Conservation (phyloP, 2,329 filamentous ascomycete genomes). For the Epicoccum sorghinum region DNA sequence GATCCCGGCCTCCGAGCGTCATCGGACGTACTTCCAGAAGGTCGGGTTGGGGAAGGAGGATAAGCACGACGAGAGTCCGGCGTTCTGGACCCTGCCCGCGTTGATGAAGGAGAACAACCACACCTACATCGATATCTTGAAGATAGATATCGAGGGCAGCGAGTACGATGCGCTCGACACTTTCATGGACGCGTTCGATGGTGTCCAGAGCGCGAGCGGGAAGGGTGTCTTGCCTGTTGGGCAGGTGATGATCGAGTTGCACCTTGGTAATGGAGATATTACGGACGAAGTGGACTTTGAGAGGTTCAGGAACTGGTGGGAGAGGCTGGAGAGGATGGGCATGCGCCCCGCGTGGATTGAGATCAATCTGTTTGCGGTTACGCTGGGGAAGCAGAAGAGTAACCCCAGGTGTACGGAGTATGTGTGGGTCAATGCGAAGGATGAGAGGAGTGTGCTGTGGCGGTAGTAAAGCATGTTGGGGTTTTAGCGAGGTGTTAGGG, state of each 20-base stretch:
- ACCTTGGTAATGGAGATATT: slow-evolving; percentile 31
- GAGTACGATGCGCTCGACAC: slow-evolving; percentile 41
- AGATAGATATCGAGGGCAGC: slow-evolving; percentile 43
- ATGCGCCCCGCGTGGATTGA: slow-evolving; percentile 45
- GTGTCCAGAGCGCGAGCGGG: slow-evolving; percentile 23
- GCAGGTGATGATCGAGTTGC: slow-evolving; percentile 44
- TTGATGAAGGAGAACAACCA: slow-evolving; percentile 43
- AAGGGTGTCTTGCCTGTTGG: slow-evolving; percentile 37
- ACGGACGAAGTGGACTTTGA: slow-evolving; percentile 32
- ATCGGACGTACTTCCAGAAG: slow-evolving; percentile 40
- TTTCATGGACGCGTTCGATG: slow-evolving; percentile 39
- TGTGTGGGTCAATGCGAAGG: slow-evolving; percentile 43
- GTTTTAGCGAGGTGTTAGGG: background rate
- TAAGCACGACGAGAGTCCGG: slow-evolving; percentile 23
- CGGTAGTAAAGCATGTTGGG: slow-evolving; percentile 3
- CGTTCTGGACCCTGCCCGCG: slow-evolving; percentile 37
- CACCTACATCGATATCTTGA: slow-evolving; percentile 43
- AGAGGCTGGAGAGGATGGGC: slow-evolving; percentile 41
- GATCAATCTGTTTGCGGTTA: slow-evolving; percentile 42
- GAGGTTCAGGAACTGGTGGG: slow-evolving; percentile 41
- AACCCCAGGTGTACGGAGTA: slow-evolving; percentile 43
- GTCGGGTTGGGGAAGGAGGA: slow-evolving; percentile 38
- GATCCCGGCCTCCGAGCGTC: slow-evolving; percentile 26
- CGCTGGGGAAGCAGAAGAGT: slow-evolving; percentile 31
- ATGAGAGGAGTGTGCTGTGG: slow-evolving; percentile 38